Percentiles rank a stretch among this genome's conserved stretches.
These are phyloP conservation scores for Beauveria medogensis DNA, from an alignment of 2,329 filamentous ascomycete genomes.

Conservation along the genomic window DNA sequence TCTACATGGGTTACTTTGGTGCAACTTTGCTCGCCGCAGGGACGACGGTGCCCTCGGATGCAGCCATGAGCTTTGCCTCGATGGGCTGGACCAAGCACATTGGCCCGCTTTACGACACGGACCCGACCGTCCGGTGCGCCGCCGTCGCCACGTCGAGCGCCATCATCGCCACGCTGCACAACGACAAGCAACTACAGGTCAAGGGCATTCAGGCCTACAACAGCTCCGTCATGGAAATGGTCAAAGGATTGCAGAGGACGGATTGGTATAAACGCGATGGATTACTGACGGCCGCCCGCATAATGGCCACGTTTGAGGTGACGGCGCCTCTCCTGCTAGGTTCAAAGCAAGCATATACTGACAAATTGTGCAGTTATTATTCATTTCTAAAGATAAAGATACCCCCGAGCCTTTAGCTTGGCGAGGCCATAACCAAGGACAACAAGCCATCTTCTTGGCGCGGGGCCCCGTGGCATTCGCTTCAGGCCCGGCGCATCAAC, in stretches of 20 bases:
- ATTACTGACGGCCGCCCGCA: slow-evolving; percentile 12
- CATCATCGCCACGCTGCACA: slow-evolving; percentile 14
- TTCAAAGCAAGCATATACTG: neutral
- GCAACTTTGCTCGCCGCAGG: slow-evolving; percentile 12
- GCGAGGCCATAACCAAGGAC: slow-evolving; percentile 15
- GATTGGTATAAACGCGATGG: slow-evolving; percentile 14
- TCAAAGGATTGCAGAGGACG: slow-evolving; percentile 7
- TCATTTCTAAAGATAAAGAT: slow-evolving; percentile 15
- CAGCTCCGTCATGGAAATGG: slow-evolving; percentile 14
- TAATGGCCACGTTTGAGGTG: slow-evolving; percentile 18
- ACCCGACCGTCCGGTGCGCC: slow-evolving; percentile 13
- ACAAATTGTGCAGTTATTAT: slow-evolving; percentile 10
- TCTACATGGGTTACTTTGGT: slow-evolving; percentile 14
- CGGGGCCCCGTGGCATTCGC: slow-evolving; percentile 13
- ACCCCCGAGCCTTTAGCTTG: slow-evolving; percentile 9
- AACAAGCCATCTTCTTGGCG: slow-evolving; percentile 13
- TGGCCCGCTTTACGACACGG: slow-evolving; percentile 15
- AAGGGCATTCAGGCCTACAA: slow-evolving; percentile 18
- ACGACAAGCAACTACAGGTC: slow-evolving; percentile 15
- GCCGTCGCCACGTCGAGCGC: slow-evolving; percentile 17
- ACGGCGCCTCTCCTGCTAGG: neutral
- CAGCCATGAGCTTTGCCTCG: slow-evolving; percentile 11
- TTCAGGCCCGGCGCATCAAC: slow-evolving; percentile 14
- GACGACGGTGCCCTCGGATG: slow-evolving; percentile 7
- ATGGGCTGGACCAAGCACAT: slow-evolving; percentile 17